Evolutionary conservation across 2,329 filamentous ascomycete genomes (phyloP).

Genomic region (Drechslerella coelobrocha): DNA sequence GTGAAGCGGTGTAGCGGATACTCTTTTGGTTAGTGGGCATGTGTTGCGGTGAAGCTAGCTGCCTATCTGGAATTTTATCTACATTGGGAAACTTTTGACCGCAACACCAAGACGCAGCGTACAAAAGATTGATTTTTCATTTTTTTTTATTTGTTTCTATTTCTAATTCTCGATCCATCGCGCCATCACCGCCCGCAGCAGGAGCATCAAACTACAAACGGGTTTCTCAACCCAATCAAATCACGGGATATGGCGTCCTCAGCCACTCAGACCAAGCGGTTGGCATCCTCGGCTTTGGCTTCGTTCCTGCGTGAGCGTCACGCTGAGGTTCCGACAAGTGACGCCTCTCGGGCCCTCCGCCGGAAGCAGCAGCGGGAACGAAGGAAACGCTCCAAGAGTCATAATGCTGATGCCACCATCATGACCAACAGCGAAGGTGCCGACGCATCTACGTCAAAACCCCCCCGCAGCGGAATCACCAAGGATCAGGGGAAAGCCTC

Average conservation of each 20-base stretch:
- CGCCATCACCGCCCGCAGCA: too few species aligned
- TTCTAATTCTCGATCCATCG: conserved; percentile 18
- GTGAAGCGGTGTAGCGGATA: not conserved
- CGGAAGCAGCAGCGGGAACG: conserved; percentile 43
- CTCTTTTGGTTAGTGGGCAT: not conserved
- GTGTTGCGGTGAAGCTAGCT: conserved; percentile 5
- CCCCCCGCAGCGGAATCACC: not conserved
- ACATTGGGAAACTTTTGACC: conserved; percentile 26
- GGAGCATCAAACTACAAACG: conserved; percentile 22
- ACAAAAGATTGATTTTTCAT: conserved; percentile 1
- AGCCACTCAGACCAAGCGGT: conserved; percentile 32
- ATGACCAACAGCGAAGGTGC: not conserved
- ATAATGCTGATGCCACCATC: conserved; percentile 10
- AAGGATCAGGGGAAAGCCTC: conserved; percentile 17
- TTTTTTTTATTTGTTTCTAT: conserved; percentile 7
- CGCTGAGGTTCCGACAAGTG: conserved; percentile 32
- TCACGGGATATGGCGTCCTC: conserved; percentile 30
- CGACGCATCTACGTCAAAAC: not conserved
- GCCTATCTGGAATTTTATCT: conserved; percentile 6
- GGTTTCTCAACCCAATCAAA: not conserved
- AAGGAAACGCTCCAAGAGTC: conserved; percentile 25
- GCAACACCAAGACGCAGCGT: conserved; percentile 5
- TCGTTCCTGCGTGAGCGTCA: conserved; percentile 34
- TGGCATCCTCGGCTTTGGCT: conserved; percentile 30
- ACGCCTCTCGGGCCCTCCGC: conserved; percentile 40